Evolutionary conservation across 108 stramenopile species (phyloP).

Genomic region (Discostella stelligeroides): DNA sequence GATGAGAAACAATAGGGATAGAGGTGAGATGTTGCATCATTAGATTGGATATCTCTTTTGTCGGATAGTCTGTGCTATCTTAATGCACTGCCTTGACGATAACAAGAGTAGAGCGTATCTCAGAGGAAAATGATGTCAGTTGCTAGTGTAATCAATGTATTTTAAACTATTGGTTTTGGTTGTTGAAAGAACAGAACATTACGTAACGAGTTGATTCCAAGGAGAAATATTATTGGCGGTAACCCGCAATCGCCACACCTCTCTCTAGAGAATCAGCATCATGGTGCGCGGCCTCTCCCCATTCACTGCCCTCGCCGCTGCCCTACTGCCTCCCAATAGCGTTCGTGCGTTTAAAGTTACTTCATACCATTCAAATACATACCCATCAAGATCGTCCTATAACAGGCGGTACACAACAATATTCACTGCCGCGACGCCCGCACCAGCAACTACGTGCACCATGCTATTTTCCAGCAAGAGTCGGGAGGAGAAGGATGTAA

Average conservation of each 20-base stretch:
- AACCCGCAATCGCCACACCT: neutral
- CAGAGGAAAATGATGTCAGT: too few species aligned
- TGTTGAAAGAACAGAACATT: too few species aligned
- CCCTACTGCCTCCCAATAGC: neutral
- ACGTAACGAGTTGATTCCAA: too few species aligned
- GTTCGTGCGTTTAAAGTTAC: neutral
- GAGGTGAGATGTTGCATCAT: neutral
- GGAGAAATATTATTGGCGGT: too few species aligned
- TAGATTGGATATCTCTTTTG: neutral
- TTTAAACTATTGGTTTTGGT: too few species aligned
- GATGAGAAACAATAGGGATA: neutral
- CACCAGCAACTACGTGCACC: neutral
- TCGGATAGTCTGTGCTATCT: too few species aligned
- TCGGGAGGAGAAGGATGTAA: neutral
- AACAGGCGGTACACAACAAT: neutral
- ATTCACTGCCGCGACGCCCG: neutral
- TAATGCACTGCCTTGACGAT: too few species aligned
- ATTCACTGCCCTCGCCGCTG: neutral
- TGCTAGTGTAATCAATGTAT: too few species aligned
- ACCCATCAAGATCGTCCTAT: neutral
- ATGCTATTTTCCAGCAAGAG: neutral
- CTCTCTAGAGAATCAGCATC: neutral
- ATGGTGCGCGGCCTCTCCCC: neutral
- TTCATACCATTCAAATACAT: neutral
- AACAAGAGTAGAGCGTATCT: too few species aligned